phyloP scores from a whole-genome alignment of 768 basidiomycete species.

The Leccinum subgranulosum region DNA sequence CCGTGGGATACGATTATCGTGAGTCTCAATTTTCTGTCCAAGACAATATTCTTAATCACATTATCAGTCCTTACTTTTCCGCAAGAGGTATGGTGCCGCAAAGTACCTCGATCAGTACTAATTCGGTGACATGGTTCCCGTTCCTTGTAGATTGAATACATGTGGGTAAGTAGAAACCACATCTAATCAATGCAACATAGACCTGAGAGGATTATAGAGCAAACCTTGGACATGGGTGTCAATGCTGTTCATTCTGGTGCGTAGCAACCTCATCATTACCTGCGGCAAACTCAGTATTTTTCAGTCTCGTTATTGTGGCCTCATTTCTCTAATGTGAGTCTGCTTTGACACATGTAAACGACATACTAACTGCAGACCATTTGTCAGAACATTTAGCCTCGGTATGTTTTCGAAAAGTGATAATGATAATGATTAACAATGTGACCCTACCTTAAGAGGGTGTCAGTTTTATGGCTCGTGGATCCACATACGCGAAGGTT shows the following conservation, averaged over 20 bases:
- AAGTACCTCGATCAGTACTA: neutral
- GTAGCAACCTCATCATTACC: neutral
- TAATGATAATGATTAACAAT: neutral
- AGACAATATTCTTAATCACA: neutral
- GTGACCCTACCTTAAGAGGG: neutral
- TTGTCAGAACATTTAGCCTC: neutral
- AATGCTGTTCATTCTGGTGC: neutral
- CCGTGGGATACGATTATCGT: conserved; percentile 1
- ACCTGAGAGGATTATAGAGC: neutral
- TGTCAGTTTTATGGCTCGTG: neutral
- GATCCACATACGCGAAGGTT: neutral
- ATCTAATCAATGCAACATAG: neutral
- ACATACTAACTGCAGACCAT: neutral
- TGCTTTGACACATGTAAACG: neutral
- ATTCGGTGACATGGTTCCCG: neutral
- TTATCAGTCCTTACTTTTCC: neutral
- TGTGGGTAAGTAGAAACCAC: neutral
- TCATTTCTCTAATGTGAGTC: neutral
- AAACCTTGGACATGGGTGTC: neutral
- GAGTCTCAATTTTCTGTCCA: neutral
- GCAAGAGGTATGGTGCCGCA: neutral
- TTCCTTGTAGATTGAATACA: neutral
- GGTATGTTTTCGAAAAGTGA: neutral
- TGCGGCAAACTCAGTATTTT: neutral
- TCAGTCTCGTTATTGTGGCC: neutral